Base-by-base conservation (phyloP, 1,139 yeast species). In the Saccharomyces uvarum region DNA sequence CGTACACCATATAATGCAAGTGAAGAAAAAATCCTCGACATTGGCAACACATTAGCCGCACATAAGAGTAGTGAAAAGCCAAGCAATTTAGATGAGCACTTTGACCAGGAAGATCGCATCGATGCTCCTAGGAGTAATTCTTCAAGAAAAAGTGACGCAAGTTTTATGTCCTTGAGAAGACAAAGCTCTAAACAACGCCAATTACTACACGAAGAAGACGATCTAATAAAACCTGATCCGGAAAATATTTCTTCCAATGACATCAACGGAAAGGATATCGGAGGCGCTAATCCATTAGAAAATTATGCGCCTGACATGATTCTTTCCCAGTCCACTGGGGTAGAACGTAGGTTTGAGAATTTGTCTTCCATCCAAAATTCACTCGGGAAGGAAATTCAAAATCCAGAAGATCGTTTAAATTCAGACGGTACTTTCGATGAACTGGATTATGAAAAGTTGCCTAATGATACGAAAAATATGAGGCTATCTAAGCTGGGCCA, bases 251-350 rank as follows among this genome's bases (percentile, higher is more conserved):
- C 44, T 38, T 38, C 44, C 44, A 16, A 6, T 38, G 44, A 9
- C 19, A n/a, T 6, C 7, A 32, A 32, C 14, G 13, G 13, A 11
- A 19, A 38, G 26, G 44, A 38, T 38, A 38, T 38, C 4, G 44
- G 19, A 38, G 44, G 44, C 6, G 6, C 16, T 38, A 38, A 19
- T 19, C 11, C 19, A 4, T 11, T 38, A 6, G 67, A 70, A 27
- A 69, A 71, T 48, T 72, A 72, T 55, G 64, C 69, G 31, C 75
- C 74, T n/a, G 66, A 68, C 51, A 72, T 73, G 74, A 71, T 73
- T 6, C 65, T 78, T 5, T 78, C 82, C 2, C 81, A 78, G 57
- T 77, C 81, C 0, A 77, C 80, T 0, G 82, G 82, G 0, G 70
- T 75, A 50, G 80, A 76, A 47, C 64, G 74, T 50, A 71, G 70